Conservation (phyloP, 257 asterid species). For the Solanum rostratum region DNA sequence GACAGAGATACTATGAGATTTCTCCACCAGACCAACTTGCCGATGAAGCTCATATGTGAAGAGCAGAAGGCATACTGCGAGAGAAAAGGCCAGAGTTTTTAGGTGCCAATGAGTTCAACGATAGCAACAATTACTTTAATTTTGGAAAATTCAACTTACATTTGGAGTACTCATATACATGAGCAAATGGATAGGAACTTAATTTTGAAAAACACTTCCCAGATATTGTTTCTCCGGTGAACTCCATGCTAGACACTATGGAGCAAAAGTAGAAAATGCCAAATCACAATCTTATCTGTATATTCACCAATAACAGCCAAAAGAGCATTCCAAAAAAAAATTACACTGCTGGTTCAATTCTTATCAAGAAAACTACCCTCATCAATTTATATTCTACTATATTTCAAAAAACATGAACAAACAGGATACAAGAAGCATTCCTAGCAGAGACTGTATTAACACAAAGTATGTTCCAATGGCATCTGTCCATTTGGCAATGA, state of each 20-base stretch:
- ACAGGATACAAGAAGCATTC: not conserved
- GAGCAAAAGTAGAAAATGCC: not conserved
- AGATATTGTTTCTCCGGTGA: slow-evolving; percentile 41
- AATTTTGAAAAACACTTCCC: slow-evolving; percentile 37
- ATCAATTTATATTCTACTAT: not conserved
- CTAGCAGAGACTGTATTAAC: not conserved
- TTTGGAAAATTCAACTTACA: slow-evolving; percentile 32
- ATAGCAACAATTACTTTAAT: not conserved
- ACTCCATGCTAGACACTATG: slow-evolving; percentile 41
- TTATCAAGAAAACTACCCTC: not conserved
- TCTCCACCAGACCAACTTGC: slow-evolving; percentile 32
- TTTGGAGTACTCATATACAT: slow-evolving; percentile 74
- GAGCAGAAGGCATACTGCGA: slow-evolving; percentile 64
- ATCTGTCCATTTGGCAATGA: not conserved
- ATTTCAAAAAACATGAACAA: not conserved
- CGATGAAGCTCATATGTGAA: slow-evolving; percentile 87
- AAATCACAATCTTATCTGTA: not conserved
- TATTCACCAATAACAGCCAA: not conserved
- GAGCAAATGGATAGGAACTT: slow-evolving; percentile 54
- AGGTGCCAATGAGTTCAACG: slow-evolving; percentile 7
- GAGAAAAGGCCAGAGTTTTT: slow-evolving; percentile 1
- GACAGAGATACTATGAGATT: slow-evolving; percentile 50
- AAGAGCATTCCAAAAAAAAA: not conserved
- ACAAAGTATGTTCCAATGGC: not conserved
- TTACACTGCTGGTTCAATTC: not conserved